A percentile compares a stretch with the other conserved stretches of the same genome.
Conservation (phyloP, 495 filamentous ascomycete species). For the Penicillium odoratum region DNA sequence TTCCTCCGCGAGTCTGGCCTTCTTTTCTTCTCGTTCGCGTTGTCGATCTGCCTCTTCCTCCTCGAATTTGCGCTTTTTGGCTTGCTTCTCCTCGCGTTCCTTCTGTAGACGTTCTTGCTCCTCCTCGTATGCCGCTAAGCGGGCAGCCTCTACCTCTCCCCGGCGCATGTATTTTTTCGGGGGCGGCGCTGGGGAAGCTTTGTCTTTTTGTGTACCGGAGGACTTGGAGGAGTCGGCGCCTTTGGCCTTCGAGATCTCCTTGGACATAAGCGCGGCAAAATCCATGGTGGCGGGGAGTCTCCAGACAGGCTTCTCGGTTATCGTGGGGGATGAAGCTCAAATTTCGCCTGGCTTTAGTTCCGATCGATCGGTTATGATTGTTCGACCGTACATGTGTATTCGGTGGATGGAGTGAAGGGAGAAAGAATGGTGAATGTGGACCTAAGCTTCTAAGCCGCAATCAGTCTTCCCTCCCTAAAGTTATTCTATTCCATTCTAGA, state of each 20-base stretch:
- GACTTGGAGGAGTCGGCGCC: conserved; percentile 34
- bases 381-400: not conserved
- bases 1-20: conserved; percentile 77
- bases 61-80: conserved; percentile 84
- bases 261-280: conserved; percentile 87
- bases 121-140: conserved; percentile 74
- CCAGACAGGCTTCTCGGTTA: not conserved
- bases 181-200: conserved; percentile 33
- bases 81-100: conserved; percentile 63
- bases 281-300: conserved; percentile 64
- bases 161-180: conserved; percentile 83
- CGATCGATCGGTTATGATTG: not conserved
- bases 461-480: not conserved
- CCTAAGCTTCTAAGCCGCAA: not conserved
- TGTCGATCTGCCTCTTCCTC: conserved; percentile 75
- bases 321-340: not conserved
- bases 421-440: not conserved
- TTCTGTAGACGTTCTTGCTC: conserved; percentile 70
- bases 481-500: not conserved
- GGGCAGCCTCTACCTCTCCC: conserved; percentile 80
- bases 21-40: conserved; percentile 74
- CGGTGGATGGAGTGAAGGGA: not conserved
- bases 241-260: conserved; percentile 81
- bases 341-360: not conserved
- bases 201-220: conserved; percentile 20